These are phyloP conservation scores for Aurantiochytrium sp. DNA, from an alignment of 108 stramenopile genomes.

Conservation along the genomic window DNA sequence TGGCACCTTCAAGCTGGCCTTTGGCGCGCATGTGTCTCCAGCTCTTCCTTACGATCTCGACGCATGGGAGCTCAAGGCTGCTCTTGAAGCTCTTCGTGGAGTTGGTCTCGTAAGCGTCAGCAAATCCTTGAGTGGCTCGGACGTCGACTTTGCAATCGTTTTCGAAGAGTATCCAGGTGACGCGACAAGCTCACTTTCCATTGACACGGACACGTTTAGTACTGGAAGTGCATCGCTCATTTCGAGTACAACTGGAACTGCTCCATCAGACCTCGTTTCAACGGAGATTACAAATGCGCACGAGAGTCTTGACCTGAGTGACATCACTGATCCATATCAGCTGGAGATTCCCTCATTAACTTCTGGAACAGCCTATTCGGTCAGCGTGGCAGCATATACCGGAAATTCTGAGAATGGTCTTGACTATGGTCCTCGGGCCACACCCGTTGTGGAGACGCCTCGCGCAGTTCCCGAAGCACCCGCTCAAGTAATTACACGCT, in stretches of 20 bases:
- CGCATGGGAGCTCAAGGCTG: conserved; percentile 33
- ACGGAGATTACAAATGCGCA: not conserved
- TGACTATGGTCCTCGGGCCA: not conserved
- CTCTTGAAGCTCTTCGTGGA: conserved; percentile 36
- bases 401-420: not conserved
- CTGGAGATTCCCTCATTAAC: not conserved
- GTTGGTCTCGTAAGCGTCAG: conserved; percentile 45
- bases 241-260: not conserved
- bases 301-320: not conserved
- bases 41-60: conserved; percentile 12
- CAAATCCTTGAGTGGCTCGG: not conserved
- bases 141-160: not conserved
- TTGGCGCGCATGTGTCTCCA: not conserved
- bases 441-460: not conserved
- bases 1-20: conserved; percentile 30
- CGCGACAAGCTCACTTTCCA: not conserved
- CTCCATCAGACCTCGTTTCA: not conserved
- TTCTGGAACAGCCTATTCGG: not conserved
- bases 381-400: not conserved
- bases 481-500: not conserved
- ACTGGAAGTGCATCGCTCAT: not conserved
- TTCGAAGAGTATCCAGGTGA: not conserved
- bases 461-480: not conserved
- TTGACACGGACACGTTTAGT: not conserved
- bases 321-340: not conserved